Conservation (phyloP, 805 yeast species). For the Brettanomyces sp. region DNA sequence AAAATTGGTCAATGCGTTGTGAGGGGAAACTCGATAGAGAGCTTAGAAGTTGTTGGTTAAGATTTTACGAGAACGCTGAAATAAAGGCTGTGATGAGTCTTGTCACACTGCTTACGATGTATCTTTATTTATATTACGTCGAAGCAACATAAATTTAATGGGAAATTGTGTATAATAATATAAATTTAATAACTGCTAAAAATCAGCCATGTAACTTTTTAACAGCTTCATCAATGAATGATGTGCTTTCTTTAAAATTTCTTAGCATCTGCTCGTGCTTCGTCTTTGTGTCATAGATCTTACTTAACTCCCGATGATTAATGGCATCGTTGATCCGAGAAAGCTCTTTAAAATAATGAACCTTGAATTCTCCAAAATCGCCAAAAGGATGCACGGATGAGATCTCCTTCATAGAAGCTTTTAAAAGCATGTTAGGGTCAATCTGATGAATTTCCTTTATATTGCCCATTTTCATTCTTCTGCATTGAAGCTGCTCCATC, state of each 20-base stretch:
- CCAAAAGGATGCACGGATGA: not conserved
- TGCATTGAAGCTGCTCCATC: slow-evolving; percentile 9
- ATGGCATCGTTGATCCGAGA: slow-evolving; percentile 7
- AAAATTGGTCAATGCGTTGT: slow-evolving; percentile 30
- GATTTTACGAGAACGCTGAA: too few species aligned
- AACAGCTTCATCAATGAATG: slow-evolving; percentile 1
- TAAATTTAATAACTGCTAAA: not conserved
- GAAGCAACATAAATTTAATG: not conserved
- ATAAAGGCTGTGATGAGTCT: too few species aligned
- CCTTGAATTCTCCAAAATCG: slow-evolving; percentile 13
- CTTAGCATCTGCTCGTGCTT: not conserved
- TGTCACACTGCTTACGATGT: too few species aligned
- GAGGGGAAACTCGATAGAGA: slow-evolving; percentile 45
- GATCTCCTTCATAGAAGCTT: not conserved
- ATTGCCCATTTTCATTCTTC: slow-evolving; percentile 18
- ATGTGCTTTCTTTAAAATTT: not conserved
- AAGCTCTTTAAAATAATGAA: slow-evolving; percentile 11
- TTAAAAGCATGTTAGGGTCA: slow-evolving; percentile 6
- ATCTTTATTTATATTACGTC: not conserved
- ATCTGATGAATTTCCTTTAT: slow-evolving; percentile 12
- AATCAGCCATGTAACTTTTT: not conserved
- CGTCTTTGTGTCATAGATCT: not conserved
- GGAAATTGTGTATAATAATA: too few species aligned
- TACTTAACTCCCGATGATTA: slow-evolving; percentile 5
- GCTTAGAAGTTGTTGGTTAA: slow-evolving; percentile 27